A percentile compares a stretch with the other conserved stretches of the same genome.
phyloP scores from a whole-genome alignment of 805 yeast species.

The Priceomyces carsonii region DNA sequence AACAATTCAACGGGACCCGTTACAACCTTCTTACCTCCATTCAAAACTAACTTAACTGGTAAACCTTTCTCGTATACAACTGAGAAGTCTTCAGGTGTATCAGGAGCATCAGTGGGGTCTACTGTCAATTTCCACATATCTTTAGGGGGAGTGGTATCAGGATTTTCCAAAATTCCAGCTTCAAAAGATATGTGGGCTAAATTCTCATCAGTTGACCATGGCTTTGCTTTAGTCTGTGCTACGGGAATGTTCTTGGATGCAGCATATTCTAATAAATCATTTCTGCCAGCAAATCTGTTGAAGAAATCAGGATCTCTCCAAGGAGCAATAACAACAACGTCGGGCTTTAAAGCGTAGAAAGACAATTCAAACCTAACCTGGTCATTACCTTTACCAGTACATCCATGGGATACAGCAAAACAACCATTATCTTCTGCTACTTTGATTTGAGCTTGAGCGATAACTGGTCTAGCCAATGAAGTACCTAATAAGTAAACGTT shows the following conservation, averaged over 20 bases:
- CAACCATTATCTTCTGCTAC: conserved; percentile 98
- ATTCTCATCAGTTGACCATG: conserved; percentile 99
- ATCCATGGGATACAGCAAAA: conserved; percentile 98
- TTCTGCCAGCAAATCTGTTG: conserved; percentile 97
- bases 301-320: conserved; percentile 98
- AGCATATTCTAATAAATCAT: conserved; percentile 92
- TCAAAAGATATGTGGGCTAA: conserved; percentile 98
- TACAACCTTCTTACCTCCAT: conserved; percentile 56
- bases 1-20: conserved; percentile 92
- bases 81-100: conserved; percentile 84
- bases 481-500: conserved; percentile 96
- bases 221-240: conserved; percentile 96
- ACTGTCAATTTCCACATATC: conserved; percentile 99
- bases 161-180: conserved; percentile 99
- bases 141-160: conserved; percentile 98
- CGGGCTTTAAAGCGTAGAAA: conserved; percentile 97
- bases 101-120: conserved; percentile 95
- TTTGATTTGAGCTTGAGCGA: conserved; percentile 96
- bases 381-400: conserved; percentile 99
- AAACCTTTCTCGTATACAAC: conserved; percentile 83
- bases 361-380: conserved; percentile 97
- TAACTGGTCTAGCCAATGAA: conserved; percentile 97
- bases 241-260: conserved; percentile 91
- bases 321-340: conserved; percentile 95
- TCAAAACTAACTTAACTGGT: conserved; percentile 78